Percentiles rank a stretch among this genome's conserved stretches.
phyloP scores from a whole-genome alignment of 176 grass and related monocot genomes.

The Phoenix roebelenii region DNA sequence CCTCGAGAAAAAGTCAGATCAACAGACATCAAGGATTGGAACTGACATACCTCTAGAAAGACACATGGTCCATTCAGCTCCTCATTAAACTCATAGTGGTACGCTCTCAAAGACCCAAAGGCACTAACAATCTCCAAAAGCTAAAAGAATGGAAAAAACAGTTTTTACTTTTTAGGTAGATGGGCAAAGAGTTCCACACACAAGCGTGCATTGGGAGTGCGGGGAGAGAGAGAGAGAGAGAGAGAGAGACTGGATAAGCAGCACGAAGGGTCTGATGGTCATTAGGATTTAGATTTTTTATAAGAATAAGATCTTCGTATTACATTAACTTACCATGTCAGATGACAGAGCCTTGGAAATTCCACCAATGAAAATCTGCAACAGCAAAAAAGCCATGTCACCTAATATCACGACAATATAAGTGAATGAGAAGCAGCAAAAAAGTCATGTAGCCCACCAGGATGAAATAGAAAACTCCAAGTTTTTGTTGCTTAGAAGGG shows the following conservation, averaged over 20 bases:
- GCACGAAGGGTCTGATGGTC: too few relatives aligned
- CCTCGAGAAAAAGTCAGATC: background rate
- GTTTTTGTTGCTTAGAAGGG: too few relatives aligned
- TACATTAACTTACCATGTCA: slow-evolving; percentile 50
- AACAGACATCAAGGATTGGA: background rate
- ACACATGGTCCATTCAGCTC: slow-evolving; percentile 60
- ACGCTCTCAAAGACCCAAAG: slow-evolving; percentile 70
- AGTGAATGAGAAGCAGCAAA: too few relatives aligned
- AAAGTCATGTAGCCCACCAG: too few relatives aligned
- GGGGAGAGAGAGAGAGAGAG: too few relatives aligned
- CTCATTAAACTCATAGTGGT: slow-evolving; percentile 48
- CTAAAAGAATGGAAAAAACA: slow-evolving; percentile 43
- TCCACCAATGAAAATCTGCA: slow-evolving; percentile 84
- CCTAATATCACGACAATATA: background rate
- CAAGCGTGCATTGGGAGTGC: too few relatives aligned
- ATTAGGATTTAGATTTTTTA: too few relatives aligned
- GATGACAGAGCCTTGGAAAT: slow-evolving; percentile 67
- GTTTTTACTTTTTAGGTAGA: background rate
- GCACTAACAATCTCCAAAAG: slow-evolving; percentile 81
- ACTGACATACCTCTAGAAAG: slow-evolving; percentile 76
- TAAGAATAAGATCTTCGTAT: background rate
- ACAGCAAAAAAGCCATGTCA: slow-evolving; percentile 30
- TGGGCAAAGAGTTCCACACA: background rate
- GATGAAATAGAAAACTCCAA: too few relatives aligned
- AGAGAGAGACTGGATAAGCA: too few relatives aligned